These are phyloP conservation scores for Aspergillus steynii DNA, from an alignment of 495 filamentous ascomycete genomes.

Conservation along the genomic window DNA sequence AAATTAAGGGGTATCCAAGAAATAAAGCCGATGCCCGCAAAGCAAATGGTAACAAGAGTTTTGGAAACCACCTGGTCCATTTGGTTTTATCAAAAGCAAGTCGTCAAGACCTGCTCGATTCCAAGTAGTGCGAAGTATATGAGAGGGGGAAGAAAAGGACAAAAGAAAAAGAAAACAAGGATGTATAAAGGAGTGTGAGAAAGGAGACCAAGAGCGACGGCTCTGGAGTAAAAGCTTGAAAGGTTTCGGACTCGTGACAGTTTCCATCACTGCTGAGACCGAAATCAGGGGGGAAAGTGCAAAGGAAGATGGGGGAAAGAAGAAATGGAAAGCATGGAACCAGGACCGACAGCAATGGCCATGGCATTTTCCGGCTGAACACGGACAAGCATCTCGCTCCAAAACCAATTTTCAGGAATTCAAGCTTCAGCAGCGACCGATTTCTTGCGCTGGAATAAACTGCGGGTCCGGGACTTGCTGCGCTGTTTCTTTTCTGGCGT, in stretches of 20 bases:
- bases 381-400: no score
- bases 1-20: constrained; percentile 28
- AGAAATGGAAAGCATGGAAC: constrained; percentile 15
- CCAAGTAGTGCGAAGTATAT: constrained; percentile 9
- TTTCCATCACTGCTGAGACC: background rate
- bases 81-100: background rate
- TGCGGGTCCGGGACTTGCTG: constrained; percentile 65
- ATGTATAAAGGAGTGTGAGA: background rate
- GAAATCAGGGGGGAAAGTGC: background rate
- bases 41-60: constrained; percentile 1
- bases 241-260: no score
- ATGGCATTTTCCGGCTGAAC: background rate
- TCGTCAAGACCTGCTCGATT: constrained; percentile 22
- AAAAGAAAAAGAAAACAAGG: constrained; percentile 14
- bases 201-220: background rate
- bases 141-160: constrained; percentile 12
- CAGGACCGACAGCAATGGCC: constrained; percentile 7
- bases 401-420: background rate
- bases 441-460: constrained; percentile 67
- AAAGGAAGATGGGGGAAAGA: constrained; percentile 12
- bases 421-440: constrained; percentile 40
- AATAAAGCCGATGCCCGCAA: constrained; percentile 24
- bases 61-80: no score
- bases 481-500: constrained; percentile 58
- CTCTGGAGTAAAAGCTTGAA: no score